Evolutionary conservation across 352 stramenopile genomes (phyloP).

Genomic region (Phytophthora nicotianae): DNA sequence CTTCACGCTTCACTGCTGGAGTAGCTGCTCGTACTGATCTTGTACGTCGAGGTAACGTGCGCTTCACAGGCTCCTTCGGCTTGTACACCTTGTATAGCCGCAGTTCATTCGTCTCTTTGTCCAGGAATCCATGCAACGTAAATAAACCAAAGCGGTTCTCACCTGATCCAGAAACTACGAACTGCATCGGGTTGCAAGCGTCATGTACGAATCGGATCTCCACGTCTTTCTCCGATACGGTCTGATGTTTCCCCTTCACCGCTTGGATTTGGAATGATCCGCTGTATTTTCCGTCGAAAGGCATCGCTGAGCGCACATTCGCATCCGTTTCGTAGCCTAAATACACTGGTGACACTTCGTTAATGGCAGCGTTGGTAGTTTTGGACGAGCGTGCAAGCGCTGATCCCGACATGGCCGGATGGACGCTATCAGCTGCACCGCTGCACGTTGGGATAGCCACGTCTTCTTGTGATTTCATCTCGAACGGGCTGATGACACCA

Average conservation of each 20-base stretch:
- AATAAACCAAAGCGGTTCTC: constrained; percentile 87
- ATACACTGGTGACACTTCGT: constrained; percentile 60
- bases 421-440: constrained; percentile 39
- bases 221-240: constrained; percentile 80
- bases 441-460: constrained; percentile 60
- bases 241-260: constrained; percentile 83
- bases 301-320: constrained; percentile 66
- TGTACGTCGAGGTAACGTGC: constrained; percentile 63
- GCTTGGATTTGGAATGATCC: constrained; percentile 89
- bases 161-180: constrained; percentile 67
- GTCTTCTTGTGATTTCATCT: constrained; percentile 89
- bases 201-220: constrained; percentile 85
- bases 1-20: constrained; percentile 41
- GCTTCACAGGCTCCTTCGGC: constrained; percentile 79
- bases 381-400: constrained; percentile 62
- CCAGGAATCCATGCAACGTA: constrained; percentile 68
- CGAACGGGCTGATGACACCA: constrained; percentile 80
- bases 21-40: constrained; percentile 29
- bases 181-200: constrained; percentile 61
- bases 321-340: constrained; percentile 71
- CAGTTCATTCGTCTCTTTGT: constrained; percentile 80
- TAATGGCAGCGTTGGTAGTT: constrained; percentile 42
- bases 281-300: constrained; percentile 83
- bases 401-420: constrained; percentile 54
- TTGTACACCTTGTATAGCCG: constrained; percentile 90